phyloP scores from a whole-genome alignment of 148 eudicot species.

The Selenicereus undatus region DNA sequence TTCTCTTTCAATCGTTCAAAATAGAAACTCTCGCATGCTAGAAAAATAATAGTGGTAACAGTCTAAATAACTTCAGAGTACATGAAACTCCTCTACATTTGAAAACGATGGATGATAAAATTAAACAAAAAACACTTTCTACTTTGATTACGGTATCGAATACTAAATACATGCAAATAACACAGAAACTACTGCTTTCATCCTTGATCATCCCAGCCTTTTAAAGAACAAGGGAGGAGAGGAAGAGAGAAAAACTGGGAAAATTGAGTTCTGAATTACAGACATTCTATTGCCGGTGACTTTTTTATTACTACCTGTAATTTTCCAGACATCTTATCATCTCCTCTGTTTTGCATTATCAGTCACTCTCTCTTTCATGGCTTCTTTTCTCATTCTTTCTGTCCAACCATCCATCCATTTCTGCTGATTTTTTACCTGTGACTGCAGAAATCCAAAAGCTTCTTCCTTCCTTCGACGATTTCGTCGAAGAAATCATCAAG shows the following conservation, averaged over 20 bases:
- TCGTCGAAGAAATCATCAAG: slow-evolving; percentile 85
- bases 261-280: slow-evolving; percentile 9
- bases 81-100: slow-evolving; percentile 30
- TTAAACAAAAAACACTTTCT: slow-evolving; percentile 14
- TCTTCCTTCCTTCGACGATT: slow-evolving; percentile 75
- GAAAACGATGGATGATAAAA: slow-evolving; percentile 25
- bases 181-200: slow-evolving; percentile 6
- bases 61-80: background rate
- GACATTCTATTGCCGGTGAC: background rate
- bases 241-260: background rate
- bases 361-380: background rate
- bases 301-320: slow-evolving; percentile 8
- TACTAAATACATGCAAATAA: slow-evolving; percentile 9
- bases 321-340: slow-evolving; percentile 4
- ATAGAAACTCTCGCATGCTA: background rate
- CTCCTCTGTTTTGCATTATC: background rate
- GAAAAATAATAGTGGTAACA: background rate
- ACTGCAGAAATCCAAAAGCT: slow-evolving; percentile 59
- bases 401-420: background rate
- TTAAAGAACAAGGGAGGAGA: background rate
- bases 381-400: background rate
- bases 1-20: slow-evolving; percentile 4
- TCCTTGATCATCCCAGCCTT: slow-evolving; percentile 13
- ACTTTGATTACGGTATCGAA: slow-evolving; percentile 31
- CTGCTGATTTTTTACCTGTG: slow-evolving; percentile 24